phyloP scores from a whole-genome alignment of 495 filamentous ascomycete species.

The Xylaria longipes region DNA sequence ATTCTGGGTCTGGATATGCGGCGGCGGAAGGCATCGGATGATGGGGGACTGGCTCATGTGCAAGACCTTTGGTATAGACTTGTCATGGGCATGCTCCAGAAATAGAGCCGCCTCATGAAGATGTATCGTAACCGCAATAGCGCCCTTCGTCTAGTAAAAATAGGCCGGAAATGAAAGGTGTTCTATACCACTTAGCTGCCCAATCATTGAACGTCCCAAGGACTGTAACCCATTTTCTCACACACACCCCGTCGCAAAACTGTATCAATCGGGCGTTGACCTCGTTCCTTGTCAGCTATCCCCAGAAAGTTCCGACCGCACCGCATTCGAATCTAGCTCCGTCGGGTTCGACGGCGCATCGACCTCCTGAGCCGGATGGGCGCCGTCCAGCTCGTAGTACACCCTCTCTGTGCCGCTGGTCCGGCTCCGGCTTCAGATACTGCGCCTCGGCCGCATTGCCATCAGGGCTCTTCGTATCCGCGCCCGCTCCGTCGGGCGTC shows the following conservation, averaged over 20 bases:
- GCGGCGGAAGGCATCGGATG: not conserved
- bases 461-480: not conserved
- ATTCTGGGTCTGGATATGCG: not conserved
- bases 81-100: not conserved
- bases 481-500: not conserved
- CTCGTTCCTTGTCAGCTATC: not conserved
- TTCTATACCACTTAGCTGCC: not conserved
- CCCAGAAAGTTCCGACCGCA: not conserved
- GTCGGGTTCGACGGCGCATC: not conserved
- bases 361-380: not conserved
- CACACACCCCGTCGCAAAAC: too few species aligned
- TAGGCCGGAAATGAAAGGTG: not conserved
- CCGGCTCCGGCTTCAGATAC: conserved; percentile 5
- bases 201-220: not conserved
- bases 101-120: not conserved
- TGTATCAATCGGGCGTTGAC: not conserved
- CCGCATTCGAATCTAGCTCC: conserved; percentile 3
- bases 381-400: not conserved
- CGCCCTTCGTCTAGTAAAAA: not conserved
- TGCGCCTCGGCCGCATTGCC: not conserved
- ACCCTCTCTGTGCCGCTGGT: not conserved
- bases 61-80: not conserved
- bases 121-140: not conserved
- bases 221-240: not conserved
- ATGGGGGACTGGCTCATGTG: not conserved